phyloP scores from a whole-genome alignment of 306 rosid species.

The Vigna angularis region DNA sequence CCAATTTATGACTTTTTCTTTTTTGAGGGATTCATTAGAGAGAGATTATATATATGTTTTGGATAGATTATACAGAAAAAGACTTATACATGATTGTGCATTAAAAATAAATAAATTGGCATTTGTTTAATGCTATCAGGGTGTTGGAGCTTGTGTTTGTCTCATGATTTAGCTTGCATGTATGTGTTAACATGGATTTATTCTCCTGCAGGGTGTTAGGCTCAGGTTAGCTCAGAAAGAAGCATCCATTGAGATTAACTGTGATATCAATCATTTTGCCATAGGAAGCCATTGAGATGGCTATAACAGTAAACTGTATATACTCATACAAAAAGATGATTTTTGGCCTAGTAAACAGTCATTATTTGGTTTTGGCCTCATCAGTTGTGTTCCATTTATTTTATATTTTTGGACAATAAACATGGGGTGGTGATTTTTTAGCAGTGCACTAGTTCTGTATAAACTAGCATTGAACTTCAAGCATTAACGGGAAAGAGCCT shows the following conservation, averaged over 20 bases:
- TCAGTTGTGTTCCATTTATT: constrained; percentile 28
- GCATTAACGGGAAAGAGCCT: neutral
- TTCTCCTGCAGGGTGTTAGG: constrained; percentile 10
- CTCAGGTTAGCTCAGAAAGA: constrained; percentile 11
- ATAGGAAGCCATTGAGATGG: constrained; percentile 42
- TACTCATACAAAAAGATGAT: constrained; percentile 43
- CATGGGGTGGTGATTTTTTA: constrained; percentile 34
- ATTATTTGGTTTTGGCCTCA: constrained; percentile 45
- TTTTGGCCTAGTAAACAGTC: constrained; percentile 16
- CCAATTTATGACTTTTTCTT: neutral
- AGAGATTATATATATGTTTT: neutral
- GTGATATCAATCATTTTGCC: constrained; percentile 44
- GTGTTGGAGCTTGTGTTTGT: neutral
- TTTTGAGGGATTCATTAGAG: too few species aligned
- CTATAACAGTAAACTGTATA: constrained; percentile 48
- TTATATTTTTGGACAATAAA: constrained; percentile 28
- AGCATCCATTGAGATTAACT: constrained; percentile 20
- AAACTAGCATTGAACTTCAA: constrained; percentile 20
- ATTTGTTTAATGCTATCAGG: neutral
- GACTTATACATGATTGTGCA: neutral
- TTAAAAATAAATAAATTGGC: neutral
- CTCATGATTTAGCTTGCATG: constrained; percentile 18
- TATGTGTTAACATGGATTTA: constrained; percentile 27
- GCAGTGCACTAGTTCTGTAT: constrained; percentile 28
- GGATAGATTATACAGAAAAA: neutral